Percentiles rank a stretch among this genome's conserved stretches.
Conservation (phyloP, 208 protist genomes). For the Trypanosoma brucei region DNA sequence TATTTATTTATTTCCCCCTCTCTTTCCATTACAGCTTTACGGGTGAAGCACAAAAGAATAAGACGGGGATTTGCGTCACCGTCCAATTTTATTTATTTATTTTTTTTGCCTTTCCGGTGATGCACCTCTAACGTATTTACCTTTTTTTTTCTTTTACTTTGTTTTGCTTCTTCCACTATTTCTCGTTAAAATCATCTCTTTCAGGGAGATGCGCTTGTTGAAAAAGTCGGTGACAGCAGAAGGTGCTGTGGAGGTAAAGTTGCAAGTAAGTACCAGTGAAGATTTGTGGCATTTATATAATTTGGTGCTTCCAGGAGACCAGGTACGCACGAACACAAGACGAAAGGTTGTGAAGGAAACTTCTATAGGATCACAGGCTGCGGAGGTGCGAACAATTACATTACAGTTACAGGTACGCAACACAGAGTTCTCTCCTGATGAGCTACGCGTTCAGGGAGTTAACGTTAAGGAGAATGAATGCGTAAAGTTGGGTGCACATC, state of each 20-base stretch:
- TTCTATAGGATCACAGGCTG: slow-evolving; percentile 31
- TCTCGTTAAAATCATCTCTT: slow-evolving; percentile 1
- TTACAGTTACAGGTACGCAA: slow-evolving; percentile 52
- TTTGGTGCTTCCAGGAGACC: slow-evolving; percentile 86
- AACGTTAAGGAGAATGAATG: slow-evolving; percentile 84
- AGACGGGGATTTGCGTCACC: too few species aligned
- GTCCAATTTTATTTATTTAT: background rate
- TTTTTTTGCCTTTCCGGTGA: background rate
- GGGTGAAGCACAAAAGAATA: too few species aligned
- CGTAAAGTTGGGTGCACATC: slow-evolving; percentile 90
- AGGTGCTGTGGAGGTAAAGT: slow-evolving; percentile 85
- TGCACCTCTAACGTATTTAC: background rate
- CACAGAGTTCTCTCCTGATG: slow-evolving; percentile 69
- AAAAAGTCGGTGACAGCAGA: slow-evolving; percentile 39
- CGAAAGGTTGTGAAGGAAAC: slow-evolving; percentile 76
- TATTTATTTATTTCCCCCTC: too few species aligned
- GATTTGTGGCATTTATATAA: slow-evolving; percentile 98
- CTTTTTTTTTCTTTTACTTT: slow-evolving; percentile 10
- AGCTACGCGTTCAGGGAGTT: slow-evolving; percentile 81
- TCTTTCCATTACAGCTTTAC: too few species aligned
- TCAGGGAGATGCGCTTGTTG: slow-evolving; percentile 53
- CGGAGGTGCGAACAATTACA: slow-evolving; percentile 58
- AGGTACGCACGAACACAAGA: slow-evolving; percentile 61
- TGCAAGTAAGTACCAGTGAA: slow-evolving; percentile 84
- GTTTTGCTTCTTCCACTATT: background rate